Evolutionary conservation across 495 filamentous ascomycete species (phyloP).

Genomic region (Annulohypoxylon maeteangense): DNA sequence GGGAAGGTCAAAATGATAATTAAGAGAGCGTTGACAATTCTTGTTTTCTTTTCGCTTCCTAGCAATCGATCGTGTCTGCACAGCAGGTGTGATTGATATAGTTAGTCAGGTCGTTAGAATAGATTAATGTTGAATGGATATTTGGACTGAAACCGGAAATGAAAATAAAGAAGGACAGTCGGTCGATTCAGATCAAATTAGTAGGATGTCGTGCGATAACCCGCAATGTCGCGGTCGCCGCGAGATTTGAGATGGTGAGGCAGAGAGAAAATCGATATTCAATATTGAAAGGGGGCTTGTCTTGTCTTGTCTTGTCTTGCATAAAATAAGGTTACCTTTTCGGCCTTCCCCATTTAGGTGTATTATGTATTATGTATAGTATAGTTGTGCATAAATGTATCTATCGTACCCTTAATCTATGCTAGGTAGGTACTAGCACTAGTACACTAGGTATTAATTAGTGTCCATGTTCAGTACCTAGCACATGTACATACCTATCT

Average conservation of each 20-base stretch:
- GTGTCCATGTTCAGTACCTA: too few species aligned
- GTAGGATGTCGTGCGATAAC: slow-evolving; percentile 55
- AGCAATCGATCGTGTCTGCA: slow-evolving; percentile 20
- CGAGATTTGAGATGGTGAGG: slow-evolving; percentile 24
- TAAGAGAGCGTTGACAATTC: slow-evolving; percentile 46
- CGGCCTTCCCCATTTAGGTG: slow-evolving; percentile 23
- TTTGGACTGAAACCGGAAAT: neutral
- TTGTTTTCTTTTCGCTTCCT: neutral
- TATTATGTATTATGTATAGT: neutral
- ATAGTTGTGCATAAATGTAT: neutral
- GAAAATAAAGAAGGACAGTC: slow-evolving; percentile 27
- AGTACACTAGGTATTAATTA: too few species aligned
- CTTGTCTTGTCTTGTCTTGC: slow-evolving; percentile 12
- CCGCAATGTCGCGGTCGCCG: slow-evolving; percentile 25
- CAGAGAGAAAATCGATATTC: too few species aligned
- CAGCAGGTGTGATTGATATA: slow-evolving; percentile 33
- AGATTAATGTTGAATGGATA: neutral
- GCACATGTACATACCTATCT: too few species aligned
- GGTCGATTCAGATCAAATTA: slow-evolving; percentile 41
- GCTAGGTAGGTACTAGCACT: neutral
- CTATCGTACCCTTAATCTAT: neutral
- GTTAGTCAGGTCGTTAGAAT: slow-evolving; percentile 45
- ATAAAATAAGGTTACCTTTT: slow-evolving; percentile 25
- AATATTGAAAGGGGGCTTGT: slow-evolving; percentile 18
- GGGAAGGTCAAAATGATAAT: slow-evolving; percentile 6